phyloP scores from a whole-genome alignment of 495 filamentous ascomycete species.

The Lindgomyces ingoldianus region DNA sequence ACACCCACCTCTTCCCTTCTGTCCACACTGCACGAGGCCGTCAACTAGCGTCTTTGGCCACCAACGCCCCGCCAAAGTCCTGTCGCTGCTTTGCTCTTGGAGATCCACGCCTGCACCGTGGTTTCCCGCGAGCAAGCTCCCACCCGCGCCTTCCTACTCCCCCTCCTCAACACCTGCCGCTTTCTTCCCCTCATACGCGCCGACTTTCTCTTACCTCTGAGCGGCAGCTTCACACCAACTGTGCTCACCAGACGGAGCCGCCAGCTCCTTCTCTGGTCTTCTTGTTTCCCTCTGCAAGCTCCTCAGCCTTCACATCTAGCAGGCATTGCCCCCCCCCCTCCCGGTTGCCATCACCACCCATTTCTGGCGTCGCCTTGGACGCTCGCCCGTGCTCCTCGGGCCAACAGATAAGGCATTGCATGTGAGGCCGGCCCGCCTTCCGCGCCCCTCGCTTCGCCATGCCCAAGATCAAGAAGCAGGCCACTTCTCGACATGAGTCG shows the following conservation, averaged over 20 bases:
- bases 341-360: neutral
- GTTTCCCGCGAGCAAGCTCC: slow-evolving; percentile 12
- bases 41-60: neutral
- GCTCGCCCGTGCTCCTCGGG: neutral
- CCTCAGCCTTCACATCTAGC: neutral
- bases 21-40: neutral
- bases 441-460: slow-evolving; percentile 50
- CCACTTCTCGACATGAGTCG: slow-evolving; percentile 88
- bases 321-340: neutral
- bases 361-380: neutral
- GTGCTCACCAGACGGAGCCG: neutral
- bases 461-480: slow-evolving; percentile 90
- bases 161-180: neutral
- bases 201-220: neutral
- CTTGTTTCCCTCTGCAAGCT: neutral
- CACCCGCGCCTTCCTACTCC: neutral
- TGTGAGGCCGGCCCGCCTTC: slow-evolving; percentile 35
- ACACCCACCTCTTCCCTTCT: no score
- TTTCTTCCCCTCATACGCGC: slow-evolving; percentile 1
- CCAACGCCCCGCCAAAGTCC: neutral
- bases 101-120: slow-evolving; percentile 39
- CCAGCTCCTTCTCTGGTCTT: neutral
- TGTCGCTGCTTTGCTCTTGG: neutral
- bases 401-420: neutral
- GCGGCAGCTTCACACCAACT: neutral